These are phyloP conservation scores for Arachnopeziza araneosa DNA, from an alignment of 2,329 filamentous ascomycete genomes.

Conservation along the genomic window DNA sequence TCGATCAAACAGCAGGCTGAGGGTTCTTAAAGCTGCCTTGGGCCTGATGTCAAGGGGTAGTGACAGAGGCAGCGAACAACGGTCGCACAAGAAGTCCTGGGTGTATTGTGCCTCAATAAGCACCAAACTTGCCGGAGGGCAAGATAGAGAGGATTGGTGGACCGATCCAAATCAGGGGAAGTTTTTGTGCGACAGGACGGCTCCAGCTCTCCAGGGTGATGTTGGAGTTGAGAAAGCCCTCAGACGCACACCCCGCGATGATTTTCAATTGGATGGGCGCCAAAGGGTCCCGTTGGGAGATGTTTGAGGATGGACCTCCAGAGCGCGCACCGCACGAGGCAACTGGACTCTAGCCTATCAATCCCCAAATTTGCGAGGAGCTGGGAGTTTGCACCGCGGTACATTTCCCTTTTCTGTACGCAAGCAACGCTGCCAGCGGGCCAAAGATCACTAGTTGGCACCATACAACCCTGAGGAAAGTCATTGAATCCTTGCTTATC, in stretches of 20 bases:
- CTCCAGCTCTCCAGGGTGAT: not conserved
- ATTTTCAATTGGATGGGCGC: not conserved
- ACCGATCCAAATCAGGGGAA: not conserved
- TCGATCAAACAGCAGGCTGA: constrained; percentile 4
- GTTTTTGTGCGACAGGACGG: not conserved
- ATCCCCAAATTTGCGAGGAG: not conserved
- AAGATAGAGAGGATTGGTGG: not conserved
- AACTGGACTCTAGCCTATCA: not conserved
- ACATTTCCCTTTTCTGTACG: not conserved
- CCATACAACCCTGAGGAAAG: not conserved
- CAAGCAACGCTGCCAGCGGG: not conserved
- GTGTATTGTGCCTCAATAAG: not conserved
- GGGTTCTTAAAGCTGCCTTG: not conserved
- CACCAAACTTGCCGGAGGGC: not conserved
- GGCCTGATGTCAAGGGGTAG: not conserved
- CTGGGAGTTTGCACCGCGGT: not conserved
- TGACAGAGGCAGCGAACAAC: not conserved
- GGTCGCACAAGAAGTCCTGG: not conserved
- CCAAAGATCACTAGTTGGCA: not conserved
- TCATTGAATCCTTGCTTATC: not conserved
- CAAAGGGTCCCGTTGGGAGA: not conserved
- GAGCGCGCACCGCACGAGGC: not conserved
- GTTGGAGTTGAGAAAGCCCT: not conserved
- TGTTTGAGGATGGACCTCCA: not conserved
- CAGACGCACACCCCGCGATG: not conserved